A percentile compares a stretch with the other conserved stretches of the same genome.
Evolutionary conservation across 2,329 filamentous ascomycete genomes (phyloP).

Genomic region (Fusarium sp.): DNA sequence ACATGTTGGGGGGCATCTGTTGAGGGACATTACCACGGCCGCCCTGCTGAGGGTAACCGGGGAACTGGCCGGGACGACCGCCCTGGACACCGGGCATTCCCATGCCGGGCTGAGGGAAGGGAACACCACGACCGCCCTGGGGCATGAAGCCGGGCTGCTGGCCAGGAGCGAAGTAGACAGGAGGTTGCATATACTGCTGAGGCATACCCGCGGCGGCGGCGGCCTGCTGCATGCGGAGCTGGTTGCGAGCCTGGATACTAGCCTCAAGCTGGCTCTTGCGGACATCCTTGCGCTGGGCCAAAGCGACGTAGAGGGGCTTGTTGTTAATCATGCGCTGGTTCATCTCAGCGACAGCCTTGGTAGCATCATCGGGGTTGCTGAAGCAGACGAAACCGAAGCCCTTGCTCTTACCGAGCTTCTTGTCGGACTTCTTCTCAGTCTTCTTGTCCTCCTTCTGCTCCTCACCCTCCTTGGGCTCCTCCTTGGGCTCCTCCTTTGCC

Average conservation of each 20-base stretch:
- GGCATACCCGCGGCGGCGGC: conserved; percentile 91
- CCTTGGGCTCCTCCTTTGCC: conserved; percentile 64
- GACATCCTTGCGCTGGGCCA: conserved; percentile 99
- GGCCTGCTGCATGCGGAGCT: conserved; percentile 97
- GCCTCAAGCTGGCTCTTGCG: conserved; percentile 99
- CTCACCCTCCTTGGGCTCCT: conserved; percentile 64
- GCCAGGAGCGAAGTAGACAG: conserved; percentile 92
- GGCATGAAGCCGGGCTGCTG: conserved; percentile 81
- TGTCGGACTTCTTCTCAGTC: conserved; percentile 70
- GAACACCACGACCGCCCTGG: conserved; percentile 75
- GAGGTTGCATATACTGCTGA: conserved; percentile 87
- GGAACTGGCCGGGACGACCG: conserved; percentile 89
- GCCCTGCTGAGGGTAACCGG: conserved; percentile 87
- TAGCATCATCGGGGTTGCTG: conserved; percentile 98
- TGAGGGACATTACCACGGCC: conserved; percentile 90
- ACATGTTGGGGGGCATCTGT: conserved; percentile 90
- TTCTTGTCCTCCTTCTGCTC: conserved; percentile 69
- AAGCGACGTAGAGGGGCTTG: conserved; percentile 97
- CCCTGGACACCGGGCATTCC: conserved; percentile 80
- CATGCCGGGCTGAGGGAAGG: conserved; percentile 75
- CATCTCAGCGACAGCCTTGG: conserved; percentile 99
- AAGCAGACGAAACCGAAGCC: conserved; percentile 99
- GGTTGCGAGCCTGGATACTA: conserved; percentile 98
- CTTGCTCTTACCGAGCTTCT: conserved; percentile 96
- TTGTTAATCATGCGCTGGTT: conserved; percentile 98